These are phyloP conservation scores for Moricandia arvensis DNA, from an alignment of 345 rosid genomes.

Conservation along the genomic window DNA sequence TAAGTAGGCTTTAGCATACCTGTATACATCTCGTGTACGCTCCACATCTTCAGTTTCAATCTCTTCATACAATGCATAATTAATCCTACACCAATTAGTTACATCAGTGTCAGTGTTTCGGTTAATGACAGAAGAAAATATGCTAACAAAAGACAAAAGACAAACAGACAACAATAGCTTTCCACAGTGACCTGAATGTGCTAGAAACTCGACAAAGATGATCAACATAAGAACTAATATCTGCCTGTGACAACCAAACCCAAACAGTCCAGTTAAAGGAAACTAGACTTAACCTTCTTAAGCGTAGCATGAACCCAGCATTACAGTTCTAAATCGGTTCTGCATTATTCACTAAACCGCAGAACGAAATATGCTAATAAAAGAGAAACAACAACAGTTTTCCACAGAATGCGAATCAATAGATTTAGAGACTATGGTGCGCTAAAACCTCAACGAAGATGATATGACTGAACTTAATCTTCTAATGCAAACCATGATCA, in stretches of 20 bases:
- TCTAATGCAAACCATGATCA: neutral
- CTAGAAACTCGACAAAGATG: neutral
- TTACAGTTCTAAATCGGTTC: neutral
- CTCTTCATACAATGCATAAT: slow-evolving; percentile 17
- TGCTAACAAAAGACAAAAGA: neutral
- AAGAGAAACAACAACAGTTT: too few relatives aligned
- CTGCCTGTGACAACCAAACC: too few relatives aligned
- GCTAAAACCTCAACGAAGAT: too few relatives aligned
- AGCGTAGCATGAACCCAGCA: neutral
- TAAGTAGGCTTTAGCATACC: neutral
- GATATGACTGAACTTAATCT: too few relatives aligned
- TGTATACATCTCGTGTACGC: slow-evolving; percentile 10
- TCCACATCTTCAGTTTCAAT: slow-evolving; percentile 2
- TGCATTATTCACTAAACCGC: too few relatives aligned
- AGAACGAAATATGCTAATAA: too few relatives aligned
- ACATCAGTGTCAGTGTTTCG: neutral
- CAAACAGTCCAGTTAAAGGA: neutral
- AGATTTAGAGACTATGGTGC: too few relatives aligned
- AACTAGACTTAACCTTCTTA: neutral
- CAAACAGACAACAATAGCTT: neutral
- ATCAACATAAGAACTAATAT: neutral
- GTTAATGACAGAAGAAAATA: neutral
- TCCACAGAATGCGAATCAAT: too few relatives aligned
- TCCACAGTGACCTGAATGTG: neutral
- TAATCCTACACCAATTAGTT: slow-evolving; percentile 9